Evolutionary conservation across 257 asterid genomes (phyloP).

Genomic region (Agastache rugosa): DNA sequence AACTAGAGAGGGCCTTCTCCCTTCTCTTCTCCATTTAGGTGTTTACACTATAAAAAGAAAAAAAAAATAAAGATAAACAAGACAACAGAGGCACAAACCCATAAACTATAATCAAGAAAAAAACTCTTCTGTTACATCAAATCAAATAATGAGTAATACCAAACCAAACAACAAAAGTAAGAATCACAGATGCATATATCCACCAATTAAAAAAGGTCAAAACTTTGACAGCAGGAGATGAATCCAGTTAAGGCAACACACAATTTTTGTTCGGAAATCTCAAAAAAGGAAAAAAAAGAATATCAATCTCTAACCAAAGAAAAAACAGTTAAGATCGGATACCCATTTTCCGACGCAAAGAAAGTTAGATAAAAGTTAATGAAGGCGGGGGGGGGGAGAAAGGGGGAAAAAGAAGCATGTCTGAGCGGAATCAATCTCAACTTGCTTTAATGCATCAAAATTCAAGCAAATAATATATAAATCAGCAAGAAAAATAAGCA

Average conservation of each 20-base stretch:
- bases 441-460: too few species aligned
- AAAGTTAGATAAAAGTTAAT: constrained; percentile 21
- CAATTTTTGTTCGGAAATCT: background rate
- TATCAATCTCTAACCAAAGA: background rate
- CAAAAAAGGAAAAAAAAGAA: background rate
- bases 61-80: too few species aligned
- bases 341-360: background rate
- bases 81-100: constrained; percentile 15
- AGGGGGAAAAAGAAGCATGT: constrained; percentile 25
- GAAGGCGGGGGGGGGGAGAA: too few species aligned
- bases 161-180: background rate
- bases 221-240: background rate
- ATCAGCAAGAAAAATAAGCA: too few species aligned
- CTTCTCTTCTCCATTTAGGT: too few species aligned
- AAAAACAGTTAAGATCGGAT: background rate
- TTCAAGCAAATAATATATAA: too few species aligned
- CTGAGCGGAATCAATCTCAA: constrained; percentile 35
- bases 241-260: constrained; percentile 21
- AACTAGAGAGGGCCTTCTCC: too few species aligned
- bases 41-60: too few species aligned
- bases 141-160: background rate
- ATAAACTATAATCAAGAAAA: constrained; percentile 2
- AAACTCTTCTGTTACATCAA: constrained; percentile 2
- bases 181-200: background rate
- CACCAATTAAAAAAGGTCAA: constrained; percentile 3